Percentiles rank a stretch among this genome's conserved stretches.
Evolutionary conservation across 1,284 basidiomycete species (phyloP).

Genomic region (Microbotryomycetes sp.): DNA sequence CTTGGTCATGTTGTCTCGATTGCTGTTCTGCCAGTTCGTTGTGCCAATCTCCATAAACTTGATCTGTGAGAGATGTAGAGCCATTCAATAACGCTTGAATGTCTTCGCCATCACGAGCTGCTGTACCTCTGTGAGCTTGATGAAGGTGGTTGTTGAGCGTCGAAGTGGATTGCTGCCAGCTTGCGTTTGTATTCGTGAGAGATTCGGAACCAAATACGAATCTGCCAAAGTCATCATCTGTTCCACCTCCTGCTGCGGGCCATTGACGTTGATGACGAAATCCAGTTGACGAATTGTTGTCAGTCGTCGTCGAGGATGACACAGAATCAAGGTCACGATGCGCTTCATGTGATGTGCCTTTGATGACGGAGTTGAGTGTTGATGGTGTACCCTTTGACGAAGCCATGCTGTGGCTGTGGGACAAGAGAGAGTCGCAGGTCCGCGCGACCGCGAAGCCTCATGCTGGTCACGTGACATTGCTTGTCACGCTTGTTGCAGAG

Average conservation of each 20-base stretch:
- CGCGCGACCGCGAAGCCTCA: no score
- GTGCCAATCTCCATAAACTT: constrained; percentile 25
- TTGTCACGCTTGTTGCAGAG: no score
- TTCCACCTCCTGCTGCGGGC: not conserved
- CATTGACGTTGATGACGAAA: not conserved
- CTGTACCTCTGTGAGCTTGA: not conserved
- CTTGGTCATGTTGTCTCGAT: not conserved
- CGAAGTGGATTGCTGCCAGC: not conserved
- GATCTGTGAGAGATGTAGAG: not conserved
- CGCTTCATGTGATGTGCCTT: not conserved
- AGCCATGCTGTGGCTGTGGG: not conserved
- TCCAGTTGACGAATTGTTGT: not conserved
- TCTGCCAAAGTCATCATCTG: constrained; percentile 17
- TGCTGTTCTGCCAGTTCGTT: constrained; percentile 11
- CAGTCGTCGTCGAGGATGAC: not conserved
- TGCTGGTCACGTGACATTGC: no score
- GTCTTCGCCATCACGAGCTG: constrained; percentile 11
- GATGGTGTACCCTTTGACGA: not conserved
- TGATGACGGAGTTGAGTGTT: not conserved
- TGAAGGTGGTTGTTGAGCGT: not conserved
- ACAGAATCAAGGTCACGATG: not conserved
- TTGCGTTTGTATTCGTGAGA: not conserved
- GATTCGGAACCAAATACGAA: constrained; percentile 1
- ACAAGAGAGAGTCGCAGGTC: no score
- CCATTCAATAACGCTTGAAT: constrained; percentile 2